phyloP scores from a whole-genome alignment of 345 rosid genomes.

The Gossypium herbaceum region DNA sequence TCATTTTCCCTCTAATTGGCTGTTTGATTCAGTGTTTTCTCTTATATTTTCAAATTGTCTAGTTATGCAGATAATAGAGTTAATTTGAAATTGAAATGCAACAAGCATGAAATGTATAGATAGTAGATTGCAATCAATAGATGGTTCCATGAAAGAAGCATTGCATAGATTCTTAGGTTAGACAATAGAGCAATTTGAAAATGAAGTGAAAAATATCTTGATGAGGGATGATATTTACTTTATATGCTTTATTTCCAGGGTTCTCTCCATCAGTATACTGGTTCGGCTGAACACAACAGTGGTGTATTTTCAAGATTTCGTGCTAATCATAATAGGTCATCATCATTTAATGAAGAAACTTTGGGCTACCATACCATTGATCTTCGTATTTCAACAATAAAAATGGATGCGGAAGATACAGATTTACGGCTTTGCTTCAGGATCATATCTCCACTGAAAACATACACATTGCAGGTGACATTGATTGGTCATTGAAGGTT shows the following conservation, averaged over 20 bases:
- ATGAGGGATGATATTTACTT: constrained; percentile 7
- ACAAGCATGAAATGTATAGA: background rate
- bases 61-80: background rate
- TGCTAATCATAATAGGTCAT: constrained; percentile 48
- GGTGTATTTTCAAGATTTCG: constrained; percentile 82
- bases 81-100: background rate
- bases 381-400: constrained; percentile 67
- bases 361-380: constrained; percentile 50
- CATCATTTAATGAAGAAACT: constrained; percentile 54
- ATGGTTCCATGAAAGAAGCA: background rate
- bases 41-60: background rate
- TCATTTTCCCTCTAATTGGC: background rate
- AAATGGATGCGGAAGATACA: constrained; percentile 73
- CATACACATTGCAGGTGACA: constrained; percentile 76
- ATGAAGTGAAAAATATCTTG: constrained; percentile 3
- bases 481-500: background rate
- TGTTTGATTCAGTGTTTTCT: background rate
- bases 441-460: constrained; percentile 69
- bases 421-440: constrained; percentile 85
- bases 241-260: constrained; percentile 39
- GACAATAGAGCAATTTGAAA: background rate
- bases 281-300: constrained; percentile 48
- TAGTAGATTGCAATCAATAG: background rate
- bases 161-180: background rate
- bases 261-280: constrained; percentile 49